Evolutionary conservation across 208 protist species (phyloP), one percentile per base, ranked within the genome.

Genomic region (Leishmania martiniquensis): DNA sequence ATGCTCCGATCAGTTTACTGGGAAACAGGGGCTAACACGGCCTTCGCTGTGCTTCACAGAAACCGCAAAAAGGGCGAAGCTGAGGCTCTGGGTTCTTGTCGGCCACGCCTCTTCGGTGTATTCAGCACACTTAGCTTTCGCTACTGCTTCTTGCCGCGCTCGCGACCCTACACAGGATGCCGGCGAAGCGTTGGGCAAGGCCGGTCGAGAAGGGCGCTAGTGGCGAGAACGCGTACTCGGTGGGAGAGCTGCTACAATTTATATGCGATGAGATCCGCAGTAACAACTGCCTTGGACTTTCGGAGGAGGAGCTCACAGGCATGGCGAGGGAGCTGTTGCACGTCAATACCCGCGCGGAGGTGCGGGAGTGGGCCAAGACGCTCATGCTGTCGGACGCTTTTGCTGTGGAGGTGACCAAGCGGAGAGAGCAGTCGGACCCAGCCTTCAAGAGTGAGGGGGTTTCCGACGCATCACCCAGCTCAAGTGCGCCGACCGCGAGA

Each of bases 361-460:
- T 97, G 25, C 78, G 83, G 62, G 91, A 96, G 22, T 97, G 94
- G 94, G 78, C 81, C 44, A 86, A 85, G 47, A 95, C 92, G 25
- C 86, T 97, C 10, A 88, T 95, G 91, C 69, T 97, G 42, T 85
- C 83, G 2, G 94, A 97, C 55, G 71, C 70, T 17, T 83, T 97
- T 44, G 91, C 88, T 0, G 83, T 79, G 0, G 91, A 95, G 82
- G 81, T 97, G 44, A 91, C 93, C 32, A 85, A 89, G 78, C 83
- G 87, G 32, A 81, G 94, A 4, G 84, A 83, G 54, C 78, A 90
- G 47, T 75, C 44, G 7, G 90, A 89, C 15, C 93, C 87, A 37
- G 82, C 83, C 1, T 97, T 97, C 76, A 85, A 93, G 34, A 90
- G 89, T 20, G 85, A 87, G 37, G 75, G 76, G 10, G 42, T 78